Conservation (phyloP, 2,329 filamentous ascomycete species). For the Neonectria sp. region DNA sequence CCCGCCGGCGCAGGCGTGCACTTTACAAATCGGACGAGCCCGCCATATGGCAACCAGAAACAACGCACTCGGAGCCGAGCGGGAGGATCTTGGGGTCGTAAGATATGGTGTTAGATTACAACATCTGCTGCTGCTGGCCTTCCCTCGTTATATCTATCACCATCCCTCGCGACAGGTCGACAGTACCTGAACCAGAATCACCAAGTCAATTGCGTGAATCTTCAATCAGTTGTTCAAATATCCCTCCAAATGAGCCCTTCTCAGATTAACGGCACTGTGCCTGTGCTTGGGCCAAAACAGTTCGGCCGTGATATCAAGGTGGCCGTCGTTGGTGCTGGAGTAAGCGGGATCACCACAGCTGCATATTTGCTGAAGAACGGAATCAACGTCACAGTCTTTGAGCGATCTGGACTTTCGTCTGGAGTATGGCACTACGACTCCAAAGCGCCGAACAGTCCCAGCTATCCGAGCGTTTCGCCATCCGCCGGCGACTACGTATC, state of each 20-base stretch:
- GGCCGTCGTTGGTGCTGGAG: slow-evolving; percentile 58
- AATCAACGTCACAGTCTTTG: slow-evolving; percentile 56
- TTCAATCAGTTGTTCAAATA: background rate
- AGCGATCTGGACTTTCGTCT: slow-evolving; percentile 52
- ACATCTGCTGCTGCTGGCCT: slow-evolving; percentile 11
- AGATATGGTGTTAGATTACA: slow-evolving; percentile 31
- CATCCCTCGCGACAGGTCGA: slow-evolving; percentile 1
- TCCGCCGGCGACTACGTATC: slow-evolving; percentile 49
- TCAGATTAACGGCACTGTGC: slow-evolving; percentile 22
- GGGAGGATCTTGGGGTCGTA: slow-evolving; percentile 25
- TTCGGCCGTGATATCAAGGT: slow-evolving; percentile 44
- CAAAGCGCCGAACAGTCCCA: slow-evolving; percentile 47
- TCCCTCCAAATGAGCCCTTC: slow-evolving; percentile 36
- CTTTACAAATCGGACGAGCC: slow-evolving; percentile 22
- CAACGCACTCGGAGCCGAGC: slow-evolving; percentile 30
- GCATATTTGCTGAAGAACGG: slow-evolving; percentile 55
- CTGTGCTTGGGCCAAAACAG: background rate
- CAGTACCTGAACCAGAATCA: background rate
- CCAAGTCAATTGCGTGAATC: background rate
- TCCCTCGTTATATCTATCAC: slow-evolving; percentile 17
- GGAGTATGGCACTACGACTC: slow-evolving; percentile 59
- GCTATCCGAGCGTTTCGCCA: slow-evolving; percentile 51
- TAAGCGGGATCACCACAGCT: slow-evolving; percentile 57
- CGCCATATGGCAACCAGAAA: slow-evolving; percentile 1
- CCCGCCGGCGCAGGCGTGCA: slow-evolving; percentile 12